Percentiles rank a stretch among this genome's conserved stretches.
Conservation (phyloP, 345 rosid species). For the Nephelium lappaceum region DNA sequence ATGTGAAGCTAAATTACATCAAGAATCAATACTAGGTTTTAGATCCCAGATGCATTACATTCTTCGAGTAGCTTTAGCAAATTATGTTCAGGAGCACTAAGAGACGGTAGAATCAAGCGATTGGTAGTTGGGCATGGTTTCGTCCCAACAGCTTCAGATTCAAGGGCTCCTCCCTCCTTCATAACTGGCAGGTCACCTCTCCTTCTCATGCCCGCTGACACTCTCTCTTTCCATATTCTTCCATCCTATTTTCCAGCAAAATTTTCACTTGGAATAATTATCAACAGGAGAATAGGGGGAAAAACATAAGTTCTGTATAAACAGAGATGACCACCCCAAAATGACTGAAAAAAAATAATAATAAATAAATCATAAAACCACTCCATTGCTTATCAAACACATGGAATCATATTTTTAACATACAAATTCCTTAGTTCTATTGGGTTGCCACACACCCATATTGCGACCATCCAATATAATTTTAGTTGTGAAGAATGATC, state of each 20-base stretch:
- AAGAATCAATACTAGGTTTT: constrained; percentile 24
- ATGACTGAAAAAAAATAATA: too few species aligned
- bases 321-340: not conserved
- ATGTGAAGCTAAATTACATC: not conserved
- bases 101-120: constrained; percentile 75
- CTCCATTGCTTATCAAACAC: not conserved
- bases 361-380: too few species aligned
- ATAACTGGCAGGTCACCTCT: constrained; percentile 64
- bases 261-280: not conserved
- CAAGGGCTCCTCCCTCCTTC: constrained; percentile 58
- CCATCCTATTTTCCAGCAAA: constrained; percentile 62
- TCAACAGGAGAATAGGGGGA: not conserved
- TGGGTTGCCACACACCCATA: not conserved
- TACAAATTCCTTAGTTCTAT: not conserved
- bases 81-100: constrained; percentile 91
- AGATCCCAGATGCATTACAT: constrained; percentile 62
- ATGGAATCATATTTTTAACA: not conserved
- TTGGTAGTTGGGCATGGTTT: constrained; percentile 46
- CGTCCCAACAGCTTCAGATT: constrained; percentile 44
- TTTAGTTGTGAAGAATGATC: not conserved
- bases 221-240: constrained; percentile 92
- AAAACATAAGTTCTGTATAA: not conserved
- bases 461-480: not conserved
- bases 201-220: constrained; percentile 59
- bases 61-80: constrained; percentile 83